Conservation (phyloP, 1,139 yeast species). For the Pichia sp. region DNA sequence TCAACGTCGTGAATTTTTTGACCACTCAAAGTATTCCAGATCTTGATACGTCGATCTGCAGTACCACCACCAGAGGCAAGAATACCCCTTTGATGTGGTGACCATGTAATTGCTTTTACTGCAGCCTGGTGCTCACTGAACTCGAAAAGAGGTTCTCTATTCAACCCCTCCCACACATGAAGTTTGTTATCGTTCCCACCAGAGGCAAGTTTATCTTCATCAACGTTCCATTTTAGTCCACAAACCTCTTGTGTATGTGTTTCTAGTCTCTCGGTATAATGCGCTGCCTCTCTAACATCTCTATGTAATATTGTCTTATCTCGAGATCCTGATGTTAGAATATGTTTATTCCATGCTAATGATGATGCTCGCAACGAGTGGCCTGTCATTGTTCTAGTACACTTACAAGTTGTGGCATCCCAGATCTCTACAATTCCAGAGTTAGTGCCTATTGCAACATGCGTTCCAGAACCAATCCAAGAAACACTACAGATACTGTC, state of each 20-base stretch:
- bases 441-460: conserved; percentile 85
- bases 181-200: conserved; percentile 92
- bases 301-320: conserved; percentile 82
- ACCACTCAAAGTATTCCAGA: conserved; percentile 90
- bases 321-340: conserved; percentile 79
- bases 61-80: conserved; percentile 97
- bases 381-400: conserved; percentile 88
- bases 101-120: conserved; percentile 95
- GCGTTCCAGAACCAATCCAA: conserved; percentile 95
- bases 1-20: conserved; percentile 66
- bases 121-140: conserved; percentile 90
- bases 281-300: conserved; percentile 85
- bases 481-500: conserved; percentile 76
- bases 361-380: conserved; percentile 82
- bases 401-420: conserved; percentile 83
- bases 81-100: conserved; percentile 91
- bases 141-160: conserved; percentile 59
- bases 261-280: conserved; percentile 62
- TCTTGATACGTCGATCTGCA: conserved; percentile 81
- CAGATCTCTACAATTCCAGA: conserved; percentile 88
- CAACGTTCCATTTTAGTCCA: conserved; percentile 90
- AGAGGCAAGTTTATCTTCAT: conserved; percentile 78
- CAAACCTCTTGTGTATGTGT: conserved; percentile 89
- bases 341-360: conserved; percentile 90
- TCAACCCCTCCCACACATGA: conserved; percentile 80